phyloP scores from a whole-genome alignment of 140 eudicot genomes.

The Oenanthe javanica region DNA sequence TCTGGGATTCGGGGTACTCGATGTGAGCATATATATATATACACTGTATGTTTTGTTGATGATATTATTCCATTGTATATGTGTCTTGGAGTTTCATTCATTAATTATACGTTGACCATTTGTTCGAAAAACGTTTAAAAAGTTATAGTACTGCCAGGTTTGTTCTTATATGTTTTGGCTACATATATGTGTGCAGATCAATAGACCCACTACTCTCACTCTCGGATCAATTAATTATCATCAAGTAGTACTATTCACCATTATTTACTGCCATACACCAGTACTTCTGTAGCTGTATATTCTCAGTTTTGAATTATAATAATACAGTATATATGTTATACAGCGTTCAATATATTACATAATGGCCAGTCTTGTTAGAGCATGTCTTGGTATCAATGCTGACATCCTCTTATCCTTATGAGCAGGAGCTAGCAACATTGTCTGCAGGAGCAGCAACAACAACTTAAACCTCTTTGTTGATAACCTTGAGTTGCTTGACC shows the following conservation, averaged over 20 bases:
- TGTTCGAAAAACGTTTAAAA: not conserved
- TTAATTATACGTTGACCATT: not conserved
- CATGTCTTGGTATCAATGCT: no score
- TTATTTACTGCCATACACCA: not conserved
- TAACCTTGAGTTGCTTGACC: no score
- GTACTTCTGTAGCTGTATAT: not conserved
- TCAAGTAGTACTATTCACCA: no score
- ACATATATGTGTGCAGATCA: not conserved
- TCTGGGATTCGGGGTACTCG: not conserved
- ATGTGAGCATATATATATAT: not conserved
- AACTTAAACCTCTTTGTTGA: no score
- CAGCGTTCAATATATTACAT: no score
- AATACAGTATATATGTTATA: no score
- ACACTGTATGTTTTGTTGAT: no score
- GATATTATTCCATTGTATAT: no score
- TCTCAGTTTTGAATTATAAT: not conserved
- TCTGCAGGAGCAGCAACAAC: no score
- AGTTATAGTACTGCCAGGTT: not conserved
- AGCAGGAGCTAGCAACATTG: no score
- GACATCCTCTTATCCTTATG: no score
- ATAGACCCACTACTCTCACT: not conserved
- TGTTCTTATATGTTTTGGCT: slow-evolving; percentile 1
- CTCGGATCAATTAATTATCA: not conserved
- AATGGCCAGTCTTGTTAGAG: no score
- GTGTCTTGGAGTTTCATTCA: not conserved